These are phyloP conservation scores for Metschnikowia picachoensis DNA, from an alignment of 805 yeast genomes.

Conservation along the genomic window DNA sequence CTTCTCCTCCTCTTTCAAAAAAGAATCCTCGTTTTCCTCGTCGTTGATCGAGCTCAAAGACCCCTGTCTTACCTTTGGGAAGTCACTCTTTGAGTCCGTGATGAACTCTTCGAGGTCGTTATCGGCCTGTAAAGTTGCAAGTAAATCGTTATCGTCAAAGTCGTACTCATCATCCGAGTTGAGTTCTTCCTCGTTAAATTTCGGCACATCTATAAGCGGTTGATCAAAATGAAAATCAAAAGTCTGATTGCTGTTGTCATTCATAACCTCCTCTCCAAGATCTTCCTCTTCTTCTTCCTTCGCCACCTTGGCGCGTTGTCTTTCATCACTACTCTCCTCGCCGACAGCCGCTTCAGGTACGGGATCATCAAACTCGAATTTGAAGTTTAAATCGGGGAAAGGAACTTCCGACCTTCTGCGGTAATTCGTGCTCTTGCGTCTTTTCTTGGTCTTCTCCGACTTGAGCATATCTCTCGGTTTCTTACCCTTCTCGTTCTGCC, in stretches of 20 bases:
- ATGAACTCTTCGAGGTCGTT: slow-evolving; percentile 40
- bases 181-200: slow-evolving; percentile 44
- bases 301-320: slow-evolving; percentile 7
- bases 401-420: slow-evolving; percentile 37
- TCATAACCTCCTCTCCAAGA: slow-evolving; percentile 51
- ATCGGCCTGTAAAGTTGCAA: slow-evolving; percentile 46
- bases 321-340: slow-evolving; percentile 9
- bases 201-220: slow-evolving; percentile 46
- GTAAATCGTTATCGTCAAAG: slow-evolving; percentile 45
- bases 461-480: slow-evolving; percentile 6
- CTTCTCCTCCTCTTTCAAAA: slow-evolving; percentile 42
- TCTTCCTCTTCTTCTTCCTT: slow-evolving; percentile 47
- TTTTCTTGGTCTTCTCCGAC: slow-evolving; percentile 7
- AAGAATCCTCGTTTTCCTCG: slow-evolving; percentile 35
- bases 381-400: slow-evolving; percentile 40
- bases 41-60: slow-evolving; percentile 32
- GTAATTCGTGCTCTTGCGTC: slow-evolving; percentile 12
- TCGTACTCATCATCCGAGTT: slow-evolving; percentile 66
- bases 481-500: slow-evolving; percentile 3
- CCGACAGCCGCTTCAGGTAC: slow-evolving; percentile 8
- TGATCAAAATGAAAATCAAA: slow-evolving; percentile 31
- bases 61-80: slow-evolving; percentile 19
- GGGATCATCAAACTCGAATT: slow-evolving; percentile 39
- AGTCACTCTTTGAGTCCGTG: slow-evolving; percentile 5
- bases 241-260: slow-evolving; percentile 2